Percentiles rank a stretch among this genome's conserved stretches.
Conservation (phyloP, 192 early-diverging fungal species). For the Fimicolochytrium jonesii region DNA sequence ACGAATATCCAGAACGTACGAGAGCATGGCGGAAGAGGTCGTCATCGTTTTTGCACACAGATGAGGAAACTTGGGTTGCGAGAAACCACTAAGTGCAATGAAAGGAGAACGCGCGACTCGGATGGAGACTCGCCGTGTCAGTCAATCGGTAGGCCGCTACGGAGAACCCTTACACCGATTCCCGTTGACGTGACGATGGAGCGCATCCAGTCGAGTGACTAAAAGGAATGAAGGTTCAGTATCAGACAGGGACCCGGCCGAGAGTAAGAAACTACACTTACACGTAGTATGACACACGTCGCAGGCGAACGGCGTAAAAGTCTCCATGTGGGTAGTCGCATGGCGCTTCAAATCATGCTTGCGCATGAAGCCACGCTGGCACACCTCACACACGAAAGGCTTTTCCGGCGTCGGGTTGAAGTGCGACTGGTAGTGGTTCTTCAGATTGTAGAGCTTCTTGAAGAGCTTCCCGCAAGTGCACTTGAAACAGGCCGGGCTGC, state of each 20-base stretch:
- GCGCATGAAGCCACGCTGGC: constrained; percentile 33
- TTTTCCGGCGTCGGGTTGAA: constrained; percentile 7
- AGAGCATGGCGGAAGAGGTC: too few relatives aligned
- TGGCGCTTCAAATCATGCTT: constrained; percentile 45
- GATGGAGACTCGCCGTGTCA: too few relatives aligned
- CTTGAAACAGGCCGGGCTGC: constrained; percentile 6
- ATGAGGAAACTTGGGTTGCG: too few relatives aligned
- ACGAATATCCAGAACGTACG: too few relatives aligned
- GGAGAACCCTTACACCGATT: constrained; percentile 16
- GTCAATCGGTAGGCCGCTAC: too few relatives aligned
- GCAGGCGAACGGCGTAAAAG: constrained; percentile 16
- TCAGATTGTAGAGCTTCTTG: constrained; percentile 25
- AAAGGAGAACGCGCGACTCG: too few relatives aligned
- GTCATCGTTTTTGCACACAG: too few relatives aligned
- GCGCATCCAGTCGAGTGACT: constrained; percentile 24
- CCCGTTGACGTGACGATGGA: constrained; percentile 14
- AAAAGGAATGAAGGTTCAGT: background rate
- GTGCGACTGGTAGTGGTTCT: constrained; percentile 23
- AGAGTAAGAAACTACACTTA: constrained; percentile 6
- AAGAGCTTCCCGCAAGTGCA: constrained; percentile 31
- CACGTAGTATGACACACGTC: constrained; percentile 18
- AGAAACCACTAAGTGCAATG: too few relatives aligned
- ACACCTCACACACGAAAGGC: constrained; percentile 26
- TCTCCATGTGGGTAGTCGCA: constrained; percentile 27
- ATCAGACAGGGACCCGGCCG: background rate